Conservation (phyloP, 768 basidiomycete genomes). For the Mycena capillaripes region DNA sequence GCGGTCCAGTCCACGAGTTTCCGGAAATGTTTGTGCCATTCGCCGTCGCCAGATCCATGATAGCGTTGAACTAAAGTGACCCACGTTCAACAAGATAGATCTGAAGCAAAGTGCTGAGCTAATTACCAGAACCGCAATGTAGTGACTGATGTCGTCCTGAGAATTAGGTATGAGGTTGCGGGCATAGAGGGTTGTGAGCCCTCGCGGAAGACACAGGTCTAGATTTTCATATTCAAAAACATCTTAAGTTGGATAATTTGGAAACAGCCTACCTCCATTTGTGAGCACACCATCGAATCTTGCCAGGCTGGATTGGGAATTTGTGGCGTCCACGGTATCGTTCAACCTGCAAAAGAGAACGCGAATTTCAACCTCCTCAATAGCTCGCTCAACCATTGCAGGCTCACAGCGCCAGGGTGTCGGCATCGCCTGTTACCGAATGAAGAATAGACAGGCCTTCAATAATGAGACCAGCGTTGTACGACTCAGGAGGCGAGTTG, state of each 20-base stretch:
- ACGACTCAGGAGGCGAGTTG: neutral
- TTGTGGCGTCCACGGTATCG: constrained; percentile 3
- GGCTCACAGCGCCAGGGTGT: neutral
- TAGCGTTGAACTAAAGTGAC: neutral
- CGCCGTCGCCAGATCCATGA: neutral
- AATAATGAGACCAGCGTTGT: neutral
- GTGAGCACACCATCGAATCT: constrained; percentile 4
- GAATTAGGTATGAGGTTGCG: neutral
- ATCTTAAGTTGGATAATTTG: neutral
- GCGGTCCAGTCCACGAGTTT: neutral
- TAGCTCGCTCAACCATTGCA: too few species aligned
- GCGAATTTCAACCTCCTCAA: too few species aligned
- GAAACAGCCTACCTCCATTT: neutral
- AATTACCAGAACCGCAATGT: neutral
- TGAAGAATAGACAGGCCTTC: neutral
- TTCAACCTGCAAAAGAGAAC: neutral
- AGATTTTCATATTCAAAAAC: neutral
- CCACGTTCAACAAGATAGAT: neutral
- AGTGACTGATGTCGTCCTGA: neutral
- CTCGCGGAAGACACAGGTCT: constrained; percentile 1
- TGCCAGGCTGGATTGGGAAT: constrained; percentile 7
- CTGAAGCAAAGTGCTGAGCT: neutral
- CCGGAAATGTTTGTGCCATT: neutral
- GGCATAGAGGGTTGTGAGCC: neutral
- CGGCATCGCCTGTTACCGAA: neutral